Conservation (phyloP, 225 moss, liverwort and hornwort species). For the Straminergon stramineum region DNA sequence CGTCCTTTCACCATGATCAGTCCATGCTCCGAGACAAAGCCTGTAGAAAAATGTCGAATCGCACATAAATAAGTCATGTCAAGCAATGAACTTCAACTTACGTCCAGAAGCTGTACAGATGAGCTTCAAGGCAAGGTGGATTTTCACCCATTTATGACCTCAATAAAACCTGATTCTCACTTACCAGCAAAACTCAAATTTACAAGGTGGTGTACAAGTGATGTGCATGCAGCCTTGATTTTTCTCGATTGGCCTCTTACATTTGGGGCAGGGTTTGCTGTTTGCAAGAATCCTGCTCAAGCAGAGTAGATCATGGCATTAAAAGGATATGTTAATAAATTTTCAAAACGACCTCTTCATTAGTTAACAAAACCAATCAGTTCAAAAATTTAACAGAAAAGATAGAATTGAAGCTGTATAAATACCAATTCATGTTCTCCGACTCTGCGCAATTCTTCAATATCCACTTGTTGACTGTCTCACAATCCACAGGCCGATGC, state of each 20-base stretch:
- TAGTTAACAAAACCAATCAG: neutral
- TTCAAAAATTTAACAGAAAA: neutral
- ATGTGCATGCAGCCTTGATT: constrained; percentile 99
- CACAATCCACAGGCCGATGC: constrained; percentile 99
- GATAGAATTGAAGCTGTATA: too few species aligned
- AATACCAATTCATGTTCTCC: constrained; percentile 98
- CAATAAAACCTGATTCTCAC: neutral
- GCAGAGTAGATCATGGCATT: neutral
- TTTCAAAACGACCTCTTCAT: neutral
- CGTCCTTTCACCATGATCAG: constrained; percentile 93
- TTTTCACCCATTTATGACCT: neutral
- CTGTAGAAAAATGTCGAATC: constrained; percentile 18
- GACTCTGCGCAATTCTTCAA: constrained; percentile 98
- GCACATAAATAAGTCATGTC: neutral
- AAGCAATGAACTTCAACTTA: neutral
- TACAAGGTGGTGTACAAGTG: constrained; percentile 99
- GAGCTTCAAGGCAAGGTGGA: neutral
- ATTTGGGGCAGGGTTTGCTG: constrained; percentile 98
- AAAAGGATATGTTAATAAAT: neutral
- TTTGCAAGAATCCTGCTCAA: constrained; percentile 82
- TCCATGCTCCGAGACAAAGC: constrained; percentile 99
- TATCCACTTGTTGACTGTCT: constrained; percentile 94
- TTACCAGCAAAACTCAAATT: constrained; percentile 76
- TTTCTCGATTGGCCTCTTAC: constrained; percentile 99
- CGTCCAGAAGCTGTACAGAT: neutral